Conservation (phyloP, 129 eudicot genomes). For the Flaveria brownii region DNA sequence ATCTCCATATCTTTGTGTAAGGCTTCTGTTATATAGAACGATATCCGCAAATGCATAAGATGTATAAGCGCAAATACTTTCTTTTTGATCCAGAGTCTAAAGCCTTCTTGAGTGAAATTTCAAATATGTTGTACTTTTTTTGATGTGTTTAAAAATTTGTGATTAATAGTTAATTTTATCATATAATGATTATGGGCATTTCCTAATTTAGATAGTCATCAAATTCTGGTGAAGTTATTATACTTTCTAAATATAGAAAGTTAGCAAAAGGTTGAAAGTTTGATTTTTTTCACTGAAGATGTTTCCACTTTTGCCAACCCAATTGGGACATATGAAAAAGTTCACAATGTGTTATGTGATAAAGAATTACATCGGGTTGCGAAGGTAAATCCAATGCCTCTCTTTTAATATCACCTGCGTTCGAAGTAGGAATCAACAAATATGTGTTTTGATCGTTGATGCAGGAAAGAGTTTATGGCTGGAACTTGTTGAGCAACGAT, state of each 20-base stretch:
- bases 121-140: not conserved
- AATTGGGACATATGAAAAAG: not conserved
- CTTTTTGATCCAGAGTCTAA: slow-evolving; percentile 20
- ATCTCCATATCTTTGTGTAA: slow-evolving; percentile 24
- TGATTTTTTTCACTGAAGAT: not conserved
- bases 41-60: slow-evolving; percentile 6
- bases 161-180: not conserved
- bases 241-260: too few species aligned
- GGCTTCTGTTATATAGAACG: slow-evolving; percentile 29
- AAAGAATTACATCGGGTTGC: not conserved
- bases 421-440: not conserved
- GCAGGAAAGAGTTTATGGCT: slow-evolving; percentile 57
- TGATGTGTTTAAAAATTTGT: not conserved
- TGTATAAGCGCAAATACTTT: slow-evolving; percentile 19
- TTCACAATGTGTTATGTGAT: not conserved
- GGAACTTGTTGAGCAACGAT: slow-evolving; percentile 43
- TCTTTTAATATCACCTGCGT: not conserved
- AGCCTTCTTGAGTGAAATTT: slow-evolving; percentile 18
- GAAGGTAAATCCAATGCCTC: not conserved
- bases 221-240: not conserved
- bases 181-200: not conserved
- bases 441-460: not conserved
- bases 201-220: slow-evolving; percentile 1
- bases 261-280: not conserved
- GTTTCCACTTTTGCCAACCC: not conserved